Evolutionary conservation across 345 rosid genomes (phyloP).

Genomic region (Arabis alpina): DNA sequence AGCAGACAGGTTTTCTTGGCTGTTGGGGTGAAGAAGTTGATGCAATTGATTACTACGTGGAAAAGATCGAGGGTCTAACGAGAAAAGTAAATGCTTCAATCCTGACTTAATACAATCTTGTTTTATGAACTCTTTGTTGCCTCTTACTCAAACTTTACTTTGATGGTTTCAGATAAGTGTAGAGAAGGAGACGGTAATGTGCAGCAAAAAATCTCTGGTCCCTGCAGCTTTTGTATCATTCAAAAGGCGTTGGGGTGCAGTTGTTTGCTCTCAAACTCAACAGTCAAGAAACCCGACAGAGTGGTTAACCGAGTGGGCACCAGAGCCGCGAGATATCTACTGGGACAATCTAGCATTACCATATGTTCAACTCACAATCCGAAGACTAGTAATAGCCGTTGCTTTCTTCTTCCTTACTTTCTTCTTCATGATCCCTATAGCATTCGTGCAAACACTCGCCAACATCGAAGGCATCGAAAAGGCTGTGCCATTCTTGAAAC

Average conservation of each 20-base stretch:
- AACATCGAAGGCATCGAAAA: constrained; percentile 92
- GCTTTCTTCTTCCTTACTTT: constrained; percentile 91
- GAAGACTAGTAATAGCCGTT: constrained; percentile 67
- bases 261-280: constrained; percentile 93
- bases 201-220: constrained; percentile 56
- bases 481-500: constrained; percentile 75
- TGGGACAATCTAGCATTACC: constrained; percentile 93
- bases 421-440: constrained; percentile 97
- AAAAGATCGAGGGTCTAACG: constrained; percentile 62
- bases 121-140: neutral
- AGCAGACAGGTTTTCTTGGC: constrained; percentile 78
- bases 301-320: constrained; percentile 97
- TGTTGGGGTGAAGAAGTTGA: constrained; percentile 71
- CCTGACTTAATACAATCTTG: neutral
- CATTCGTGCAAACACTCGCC: constrained; percentile 88
- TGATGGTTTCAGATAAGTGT: constrained; percentile 57
- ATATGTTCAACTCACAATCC: constrained; percentile 74
- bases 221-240: constrained; percentile 92
- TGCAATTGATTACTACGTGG: constrained; percentile 68
- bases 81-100: constrained; percentile 49
- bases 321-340: constrained; percentile 86
- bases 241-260: constrained; percentile 91
- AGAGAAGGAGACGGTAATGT: constrained; percentile 63
- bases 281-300: constrained; percentile 82
- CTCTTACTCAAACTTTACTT: neutral